Evolutionary conservation across 805 yeast species (phyloP).

Genomic region (Kurtzmaniella fragi): DNA sequence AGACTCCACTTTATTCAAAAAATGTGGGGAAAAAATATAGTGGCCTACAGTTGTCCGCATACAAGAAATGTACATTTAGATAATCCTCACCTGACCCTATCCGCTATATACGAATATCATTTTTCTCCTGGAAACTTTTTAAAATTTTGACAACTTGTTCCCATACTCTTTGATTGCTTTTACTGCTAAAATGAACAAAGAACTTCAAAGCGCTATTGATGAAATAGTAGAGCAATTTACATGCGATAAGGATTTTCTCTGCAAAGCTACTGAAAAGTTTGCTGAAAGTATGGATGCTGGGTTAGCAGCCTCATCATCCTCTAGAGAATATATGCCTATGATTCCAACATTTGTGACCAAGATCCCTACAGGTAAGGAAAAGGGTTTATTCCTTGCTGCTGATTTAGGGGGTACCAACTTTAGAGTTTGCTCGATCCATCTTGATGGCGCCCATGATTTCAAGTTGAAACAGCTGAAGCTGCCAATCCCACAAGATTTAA

Average conservation of each 20-base stretch:
- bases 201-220: conserved; percentile 23
- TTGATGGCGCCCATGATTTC: conserved; percentile 78
- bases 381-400: conserved; percentile 81
- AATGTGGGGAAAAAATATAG: too few species aligned
- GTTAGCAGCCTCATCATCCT: conserved; percentile 34
- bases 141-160: too few species aligned
- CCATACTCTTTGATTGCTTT: not conserved
- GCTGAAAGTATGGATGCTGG: conserved; percentile 60
- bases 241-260: conserved; percentile 37
- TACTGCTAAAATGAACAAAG: conserved; percentile 11
- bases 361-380: conserved; percentile 81
- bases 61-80: too few species aligned
- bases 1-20: too few species aligned
- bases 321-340: conserved; percentile 64
- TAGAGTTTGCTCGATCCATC: conserved; percentile 82
- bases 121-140: too few species aligned
- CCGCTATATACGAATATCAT: too few species aligned
- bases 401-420: conserved; percentile 97
- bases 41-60: too few species aligned
- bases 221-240: conserved; percentile 37
- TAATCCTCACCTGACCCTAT: too few species aligned
- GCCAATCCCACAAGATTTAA: conserved; percentile 72
- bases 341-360: conserved; percentile 86
- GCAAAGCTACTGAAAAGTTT: conserved; percentile 50
- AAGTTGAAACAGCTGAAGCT: conserved; percentile 69